Evolutionary conservation across 768 basidiomycete genomes (phyloP).

Genomic region (Clitopilus hobsonii): DNA sequence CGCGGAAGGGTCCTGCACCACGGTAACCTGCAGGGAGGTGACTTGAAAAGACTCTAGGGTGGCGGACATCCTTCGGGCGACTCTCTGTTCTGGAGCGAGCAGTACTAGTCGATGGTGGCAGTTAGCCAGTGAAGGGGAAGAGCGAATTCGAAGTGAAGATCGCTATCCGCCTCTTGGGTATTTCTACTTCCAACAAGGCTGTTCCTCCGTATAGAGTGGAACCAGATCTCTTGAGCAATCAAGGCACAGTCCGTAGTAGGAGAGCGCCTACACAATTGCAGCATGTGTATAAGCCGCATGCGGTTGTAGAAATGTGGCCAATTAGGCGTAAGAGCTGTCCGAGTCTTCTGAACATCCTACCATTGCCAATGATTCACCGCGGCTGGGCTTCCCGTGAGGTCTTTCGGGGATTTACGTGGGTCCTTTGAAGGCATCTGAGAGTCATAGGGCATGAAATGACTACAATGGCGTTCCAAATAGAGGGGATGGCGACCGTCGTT

Average conservation of each 20-base stretch:
- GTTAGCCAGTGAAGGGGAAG: background rate
- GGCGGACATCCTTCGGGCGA: background rate
- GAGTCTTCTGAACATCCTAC: background rate
- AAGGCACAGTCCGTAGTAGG: background rate
- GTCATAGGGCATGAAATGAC: background rate
- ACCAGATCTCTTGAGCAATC: background rate
- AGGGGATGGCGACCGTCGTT: background rate
- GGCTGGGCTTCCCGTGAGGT: background rate
- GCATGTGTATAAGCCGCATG: background rate
- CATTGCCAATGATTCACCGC: background rate
- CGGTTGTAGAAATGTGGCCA: background rate
- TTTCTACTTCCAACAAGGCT: background rate
- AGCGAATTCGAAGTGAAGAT: background rate
- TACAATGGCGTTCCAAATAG: background rate
- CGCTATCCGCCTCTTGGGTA: background rate
- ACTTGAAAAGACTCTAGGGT: background rate
- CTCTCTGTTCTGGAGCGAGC: background rate
- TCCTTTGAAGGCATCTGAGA: background rate
- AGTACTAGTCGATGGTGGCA: background rate
- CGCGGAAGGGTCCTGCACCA: slow-evolving; percentile 2
- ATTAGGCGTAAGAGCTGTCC: background rate
- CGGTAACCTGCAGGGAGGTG: background rate
- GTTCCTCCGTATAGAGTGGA: slow-evolving; percentile 1
- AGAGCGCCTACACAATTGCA: background rate
- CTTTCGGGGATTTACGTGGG: background rate